phyloP scores from a whole-genome alignment of 306 rosid genomes.

The Corylus heterophylla region DNA sequence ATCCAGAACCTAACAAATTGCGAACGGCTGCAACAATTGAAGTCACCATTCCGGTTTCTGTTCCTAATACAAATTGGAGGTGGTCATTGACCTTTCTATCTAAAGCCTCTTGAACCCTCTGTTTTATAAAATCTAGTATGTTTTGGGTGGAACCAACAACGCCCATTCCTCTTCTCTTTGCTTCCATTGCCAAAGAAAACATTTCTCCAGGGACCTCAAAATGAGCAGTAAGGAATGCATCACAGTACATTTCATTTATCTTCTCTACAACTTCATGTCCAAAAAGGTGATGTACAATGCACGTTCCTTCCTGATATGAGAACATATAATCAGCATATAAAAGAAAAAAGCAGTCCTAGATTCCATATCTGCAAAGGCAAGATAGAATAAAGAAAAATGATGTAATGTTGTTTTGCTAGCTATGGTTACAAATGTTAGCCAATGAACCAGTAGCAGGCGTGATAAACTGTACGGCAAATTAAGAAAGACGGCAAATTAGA shows the following conservation, averaged over 20 bases:
- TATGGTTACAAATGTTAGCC: not conserved
- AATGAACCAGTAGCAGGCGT: too few species aligned
- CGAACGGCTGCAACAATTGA: conserved; percentile 85
- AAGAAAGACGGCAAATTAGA: too few species aligned
- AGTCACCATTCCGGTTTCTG: conserved; percentile 97
- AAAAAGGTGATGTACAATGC: conserved; percentile 91
- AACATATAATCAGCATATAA: conserved; percentile 32
- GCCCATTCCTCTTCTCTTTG: conserved; percentile 98
- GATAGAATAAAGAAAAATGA: not conserved
- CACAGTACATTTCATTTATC: conserved; percentile 90
- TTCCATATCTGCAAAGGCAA: conserved; percentile 10
- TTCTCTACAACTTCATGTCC: conserved; percentile 92
- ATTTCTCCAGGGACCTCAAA: conserved; percentile 99
- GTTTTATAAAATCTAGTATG: conserved; percentile 83
- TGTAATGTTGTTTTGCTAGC: not conserved
- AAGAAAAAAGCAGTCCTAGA: not conserved
- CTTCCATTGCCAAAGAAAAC: conserved; percentile 98
- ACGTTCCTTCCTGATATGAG: conserved; percentile 76
- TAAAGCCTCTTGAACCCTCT: conserved; percentile 79
- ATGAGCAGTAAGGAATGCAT: conserved; percentile 95
- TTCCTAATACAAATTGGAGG: conserved; percentile 91
- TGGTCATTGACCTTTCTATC: conserved; percentile 80
- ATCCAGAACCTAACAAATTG: conserved; percentile 52
- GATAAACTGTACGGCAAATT: too few species aligned
- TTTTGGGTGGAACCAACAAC: conserved; percentile 91